These are phyloP conservation scores for Camellia sinensis DNA, from an alignment of 148 eudicot species.

Conservation along the genomic window DNA sequence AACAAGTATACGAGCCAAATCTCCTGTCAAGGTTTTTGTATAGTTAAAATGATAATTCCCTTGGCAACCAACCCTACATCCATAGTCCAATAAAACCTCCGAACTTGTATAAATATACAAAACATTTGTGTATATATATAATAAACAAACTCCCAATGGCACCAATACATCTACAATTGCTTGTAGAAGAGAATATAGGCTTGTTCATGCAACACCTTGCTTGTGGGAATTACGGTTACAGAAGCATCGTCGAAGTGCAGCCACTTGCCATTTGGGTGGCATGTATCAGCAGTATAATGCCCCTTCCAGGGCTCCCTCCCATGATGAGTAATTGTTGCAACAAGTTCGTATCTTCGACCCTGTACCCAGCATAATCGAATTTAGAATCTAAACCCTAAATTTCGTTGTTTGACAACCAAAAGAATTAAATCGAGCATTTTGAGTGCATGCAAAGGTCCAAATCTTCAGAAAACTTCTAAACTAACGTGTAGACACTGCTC, in stretches of 20 bases:
- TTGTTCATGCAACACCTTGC: conserved; percentile 75
- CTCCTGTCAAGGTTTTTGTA: too few species aligned
- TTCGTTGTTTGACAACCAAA: not conserved
- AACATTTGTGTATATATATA: not conserved
- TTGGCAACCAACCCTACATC: not conserved
- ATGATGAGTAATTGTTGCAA: conserved; percentile 79
- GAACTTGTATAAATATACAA: not conserved
- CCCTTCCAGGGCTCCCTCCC: conserved; percentile 85
- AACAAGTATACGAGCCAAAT: too few species aligned
- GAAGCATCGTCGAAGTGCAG: conserved; percentile 74
- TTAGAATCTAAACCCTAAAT: not conserved
- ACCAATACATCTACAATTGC: conserved; percentile 39
- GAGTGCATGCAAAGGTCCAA: not conserved
- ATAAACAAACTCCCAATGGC: not conserved
- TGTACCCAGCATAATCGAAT: conserved; percentile 18
- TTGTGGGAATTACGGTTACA: conserved; percentile 51
- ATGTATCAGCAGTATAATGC: conserved; percentile 82
- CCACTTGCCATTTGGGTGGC: conserved; percentile 67
- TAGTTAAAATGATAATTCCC: too few species aligned
- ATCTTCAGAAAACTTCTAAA: not conserved
- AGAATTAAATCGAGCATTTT: not conserved
- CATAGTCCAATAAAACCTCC: not conserved
- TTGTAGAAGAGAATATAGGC: conserved; percentile 83
- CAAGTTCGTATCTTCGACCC: conserved; percentile 77
- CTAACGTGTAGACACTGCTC: not conserved